Percentiles rank a stretch among this genome's conserved stretches.
These are phyloP conservation scores for Lachnellula willkommii DNA, from an alignment of 2,329 filamentous ascomycete species.

Conservation along the genomic window DNA sequence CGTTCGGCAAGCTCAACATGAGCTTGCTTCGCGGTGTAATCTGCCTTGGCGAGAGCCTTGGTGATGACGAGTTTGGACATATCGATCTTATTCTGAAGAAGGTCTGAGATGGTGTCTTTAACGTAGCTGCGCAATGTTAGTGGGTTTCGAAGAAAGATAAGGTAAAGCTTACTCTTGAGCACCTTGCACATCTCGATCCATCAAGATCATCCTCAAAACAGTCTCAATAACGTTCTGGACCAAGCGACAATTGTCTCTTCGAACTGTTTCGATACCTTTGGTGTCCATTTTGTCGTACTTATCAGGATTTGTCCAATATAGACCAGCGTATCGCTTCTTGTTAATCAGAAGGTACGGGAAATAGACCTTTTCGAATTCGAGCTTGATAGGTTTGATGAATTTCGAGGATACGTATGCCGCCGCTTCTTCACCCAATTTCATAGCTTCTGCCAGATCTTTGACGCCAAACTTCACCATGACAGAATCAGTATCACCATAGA, in stretches of 20 bases:
- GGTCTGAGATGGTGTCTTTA: slow-evolving; percentile 89
- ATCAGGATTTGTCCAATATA: slow-evolving; percentile 91
- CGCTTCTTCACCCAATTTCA: slow-evolving; percentile 94
- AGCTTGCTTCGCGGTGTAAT: slow-evolving; percentile 88
- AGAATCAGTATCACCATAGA: slow-evolving; percentile 98
- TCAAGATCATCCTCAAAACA: slow-evolving; percentile 88
- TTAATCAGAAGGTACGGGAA: slow-evolving; percentile 98
- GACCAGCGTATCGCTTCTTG: slow-evolving; percentile 98
- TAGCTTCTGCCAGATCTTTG: slow-evolving; percentile 76
- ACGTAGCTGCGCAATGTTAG: slow-evolving; percentile 64
- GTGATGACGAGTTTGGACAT: slow-evolving; percentile 99
- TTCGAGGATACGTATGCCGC: slow-evolving; percentile 83
- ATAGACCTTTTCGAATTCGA: slow-evolving; percentile 99
- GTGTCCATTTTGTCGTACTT: slow-evolving; percentile 99
- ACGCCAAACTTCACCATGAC: slow-evolving; percentile 99
- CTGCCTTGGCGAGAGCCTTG: slow-evolving; percentile 86
- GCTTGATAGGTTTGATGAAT: slow-evolving; percentile 94
- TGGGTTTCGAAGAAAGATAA: background rate
- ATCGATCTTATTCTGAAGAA: slow-evolving; percentile 95
- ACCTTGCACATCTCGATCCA: slow-evolving; percentile 82
- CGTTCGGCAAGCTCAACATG: slow-evolving; percentile 92
- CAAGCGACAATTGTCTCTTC: slow-evolving; percentile 90
- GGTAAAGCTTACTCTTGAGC: slow-evolving; percentile 75
- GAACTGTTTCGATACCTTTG: slow-evolving; percentile 97
- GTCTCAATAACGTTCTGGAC: slow-evolving; percentile 98